These are phyloP conservation scores for Anthracocystis setariae DNA, from an alignment of 1,284 basidiomycete species.

Conservation along the genomic window DNA sequence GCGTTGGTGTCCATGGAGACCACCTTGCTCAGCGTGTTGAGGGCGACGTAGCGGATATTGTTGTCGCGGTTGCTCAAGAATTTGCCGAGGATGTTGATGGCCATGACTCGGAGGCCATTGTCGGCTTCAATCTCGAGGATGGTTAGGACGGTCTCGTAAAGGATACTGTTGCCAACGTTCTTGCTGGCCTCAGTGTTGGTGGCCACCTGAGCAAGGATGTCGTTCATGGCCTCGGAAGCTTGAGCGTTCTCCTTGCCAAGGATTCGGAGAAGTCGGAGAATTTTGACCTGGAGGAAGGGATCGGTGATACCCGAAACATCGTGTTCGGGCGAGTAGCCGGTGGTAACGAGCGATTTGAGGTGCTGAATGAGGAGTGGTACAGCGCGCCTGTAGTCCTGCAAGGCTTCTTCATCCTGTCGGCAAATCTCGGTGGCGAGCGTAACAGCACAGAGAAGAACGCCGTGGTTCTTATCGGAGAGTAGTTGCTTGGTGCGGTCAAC, in stretches of 20 bases:
- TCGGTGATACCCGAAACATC: slow-evolving; percentile 99
- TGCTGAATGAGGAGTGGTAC: slow-evolving; percentile 94
- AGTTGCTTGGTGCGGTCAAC: slow-evolving; percentile 86
- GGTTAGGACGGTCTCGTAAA: slow-evolving; percentile 97
- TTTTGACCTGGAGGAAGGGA: slow-evolving; percentile 97
- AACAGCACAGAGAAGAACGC: slow-evolving; percentile 90
- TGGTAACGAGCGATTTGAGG: slow-evolving; percentile 92
- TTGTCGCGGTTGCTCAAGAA: slow-evolving; percentile 98
- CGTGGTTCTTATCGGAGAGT: slow-evolving; percentile 94
- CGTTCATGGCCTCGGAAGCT: slow-evolving; percentile 95
- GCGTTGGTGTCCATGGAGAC: slow-evolving; percentile 98
- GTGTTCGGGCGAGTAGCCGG: slow-evolving; percentile 97
- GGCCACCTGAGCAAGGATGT: slow-evolving; percentile 97
- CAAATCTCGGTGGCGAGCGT: slow-evolving; percentile 97
- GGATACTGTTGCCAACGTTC: slow-evolving; percentile 97
- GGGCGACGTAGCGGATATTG: slow-evolving; percentile 96
- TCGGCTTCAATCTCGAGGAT: slow-evolving; percentile 99
- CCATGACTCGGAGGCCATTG: slow-evolving; percentile 94
- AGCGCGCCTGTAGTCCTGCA: slow-evolving; percentile 89
- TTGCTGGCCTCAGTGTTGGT: slow-evolving; percentile 98
- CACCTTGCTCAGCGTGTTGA: slow-evolving; percentile 98
- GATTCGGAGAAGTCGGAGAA: slow-evolving; percentile 88
- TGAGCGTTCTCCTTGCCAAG: slow-evolving; percentile 85
- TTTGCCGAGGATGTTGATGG: slow-evolving; percentile 98
- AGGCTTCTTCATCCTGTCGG: slow-evolving; percentile 77